Evolutionary conservation across 306 rosid genomes (phyloP).

Genomic region (Quercus berberidifolia): DNA sequence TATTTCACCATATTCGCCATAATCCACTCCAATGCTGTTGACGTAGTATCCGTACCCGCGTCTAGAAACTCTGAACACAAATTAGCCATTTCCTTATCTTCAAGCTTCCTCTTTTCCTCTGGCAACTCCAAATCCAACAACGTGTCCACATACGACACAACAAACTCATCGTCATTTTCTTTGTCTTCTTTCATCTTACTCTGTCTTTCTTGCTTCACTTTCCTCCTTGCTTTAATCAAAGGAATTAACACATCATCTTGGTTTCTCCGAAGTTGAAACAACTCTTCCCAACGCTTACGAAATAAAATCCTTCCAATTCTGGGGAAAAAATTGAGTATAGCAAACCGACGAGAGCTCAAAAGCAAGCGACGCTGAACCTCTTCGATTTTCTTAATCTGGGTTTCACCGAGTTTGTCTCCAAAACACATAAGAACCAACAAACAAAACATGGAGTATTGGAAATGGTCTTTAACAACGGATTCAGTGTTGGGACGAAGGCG

Average conservation of each 20-base stretch:
- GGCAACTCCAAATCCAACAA: constrained; percentile 4
- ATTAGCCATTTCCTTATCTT: neutral
- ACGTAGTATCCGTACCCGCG: neutral
- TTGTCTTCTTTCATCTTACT: too few relatives aligned
- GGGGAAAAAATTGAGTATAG: neutral
- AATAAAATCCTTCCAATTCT: neutral
- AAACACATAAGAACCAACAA: constrained; percentile 1
- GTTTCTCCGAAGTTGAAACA: neutral
- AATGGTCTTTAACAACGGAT: neutral
- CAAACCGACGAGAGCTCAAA: neutral
- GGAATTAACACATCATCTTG: neutral
- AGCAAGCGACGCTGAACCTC: neutral
- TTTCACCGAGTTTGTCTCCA: neutral
- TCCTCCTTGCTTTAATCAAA: neutral
- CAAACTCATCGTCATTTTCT: neutral
- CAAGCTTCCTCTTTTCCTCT: neutral
- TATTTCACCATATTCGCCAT: neutral
- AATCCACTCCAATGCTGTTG: neutral
- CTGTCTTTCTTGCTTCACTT: neutral
- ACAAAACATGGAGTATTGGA: constrained; percentile 1
- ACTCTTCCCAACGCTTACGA: neutral
- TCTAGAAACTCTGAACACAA: neutral
- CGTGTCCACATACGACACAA: constrained; percentile 1
- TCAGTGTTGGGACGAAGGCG: neutral
- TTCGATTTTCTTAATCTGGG: neutral